Evolutionary conservation across 352 stramenopile genomes (phyloP).

Genomic region (Globisporangium paroecandrum): DNA sequence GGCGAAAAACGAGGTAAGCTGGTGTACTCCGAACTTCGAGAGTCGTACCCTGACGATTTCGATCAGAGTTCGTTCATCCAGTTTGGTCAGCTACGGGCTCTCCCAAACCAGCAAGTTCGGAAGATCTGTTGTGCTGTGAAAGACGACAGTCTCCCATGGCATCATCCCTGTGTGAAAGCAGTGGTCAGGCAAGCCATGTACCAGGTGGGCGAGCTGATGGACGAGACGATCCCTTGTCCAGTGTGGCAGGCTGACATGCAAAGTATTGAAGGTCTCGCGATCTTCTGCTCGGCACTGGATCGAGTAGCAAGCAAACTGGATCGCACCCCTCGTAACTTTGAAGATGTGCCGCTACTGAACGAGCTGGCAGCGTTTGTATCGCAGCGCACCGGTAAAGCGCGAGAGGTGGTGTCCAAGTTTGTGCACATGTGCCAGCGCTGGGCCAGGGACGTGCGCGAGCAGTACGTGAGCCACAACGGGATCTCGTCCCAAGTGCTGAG

Average conservation of each 20-base stretch:
- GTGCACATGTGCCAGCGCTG: slow-evolving; percentile 3
- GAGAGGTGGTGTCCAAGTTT: not conserved
- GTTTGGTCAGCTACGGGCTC: slow-evolving; percentile 39
- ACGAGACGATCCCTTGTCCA: slow-evolving; percentile 20
- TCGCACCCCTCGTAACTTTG: not conserved
- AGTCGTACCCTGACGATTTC: slow-evolving; percentile 18
- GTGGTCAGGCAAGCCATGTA: slow-evolving; percentile 48
- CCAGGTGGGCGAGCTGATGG: slow-evolving; percentile 38
- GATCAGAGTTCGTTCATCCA: slow-evolving; percentile 28
- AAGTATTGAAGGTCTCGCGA: not conserved
- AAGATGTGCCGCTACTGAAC: slow-evolving; percentile 7
- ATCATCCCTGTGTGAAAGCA: slow-evolving; percentile 25
- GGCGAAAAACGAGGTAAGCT: slow-evolving; percentile 37
- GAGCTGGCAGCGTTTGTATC: slow-evolving; percentile 5
- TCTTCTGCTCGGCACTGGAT: slow-evolving; percentile 21
- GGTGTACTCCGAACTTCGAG: slow-evolving; percentile 35
- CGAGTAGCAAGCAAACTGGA: not conserved
- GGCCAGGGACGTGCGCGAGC: not conserved
- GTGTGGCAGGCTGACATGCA: slow-evolving; percentile 46
- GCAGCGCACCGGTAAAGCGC: not conserved
- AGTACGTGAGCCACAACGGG: not conserved
- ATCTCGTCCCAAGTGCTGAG: slow-evolving; percentile 11
- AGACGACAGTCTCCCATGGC: slow-evolving; percentile 42
- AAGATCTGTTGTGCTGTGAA: slow-evolving; percentile 43
- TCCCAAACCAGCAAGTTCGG: slow-evolving; percentile 44